Evolutionary conservation across 768 basidiomycete genomes (phyloP), one percentile per base, ranked within the genome.

Genomic region (Suillus weaverae): DNA sequence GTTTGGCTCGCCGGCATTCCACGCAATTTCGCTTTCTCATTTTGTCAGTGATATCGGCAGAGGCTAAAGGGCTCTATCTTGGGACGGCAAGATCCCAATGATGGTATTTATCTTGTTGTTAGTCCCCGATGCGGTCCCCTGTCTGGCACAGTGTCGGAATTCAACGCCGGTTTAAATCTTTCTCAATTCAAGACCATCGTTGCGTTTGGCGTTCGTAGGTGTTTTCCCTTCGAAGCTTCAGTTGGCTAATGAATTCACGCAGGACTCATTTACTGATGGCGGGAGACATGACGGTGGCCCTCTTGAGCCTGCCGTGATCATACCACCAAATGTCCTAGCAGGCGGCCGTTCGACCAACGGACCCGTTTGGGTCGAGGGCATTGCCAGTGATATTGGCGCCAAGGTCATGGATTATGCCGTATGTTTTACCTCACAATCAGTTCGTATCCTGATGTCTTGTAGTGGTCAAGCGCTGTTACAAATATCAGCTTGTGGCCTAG

Each of bases 341-440:
- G 86, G 85, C 0, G 84, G 82, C 22, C 77, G 86, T 20, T 77
- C 78, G 8, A 83, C 82, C 22, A 84, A 86, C 66, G 86, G 85
- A 10, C 72, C 71, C 33, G 68, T 85, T 30, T 86, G 86, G 85
- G 72, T 81, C 8, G 84, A 86, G 65, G 63, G 81, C 57, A 72
- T 86, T 3, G 83, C 84, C 0, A 70, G 74, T 33, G 72, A 68
- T 32, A 70, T 77, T 30, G 72, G 76, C 10, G 83, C 83, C 4
- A 78, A 67, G 1, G 65, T 86, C 38, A 82, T 79, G 71, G 83
- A 84, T 68, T 86, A 84, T 44, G 83, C 85, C 8, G 86, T 85
- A 63, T 20, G 81, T 67, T 41, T 36, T 39, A 11, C 13, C 35
- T 62, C 20, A 44, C 3, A 11, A 9, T 18, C 13, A 16, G 35